Conservation (phyloP, 177 flowering plant genomes). For the Vitis hybrid region DNA sequence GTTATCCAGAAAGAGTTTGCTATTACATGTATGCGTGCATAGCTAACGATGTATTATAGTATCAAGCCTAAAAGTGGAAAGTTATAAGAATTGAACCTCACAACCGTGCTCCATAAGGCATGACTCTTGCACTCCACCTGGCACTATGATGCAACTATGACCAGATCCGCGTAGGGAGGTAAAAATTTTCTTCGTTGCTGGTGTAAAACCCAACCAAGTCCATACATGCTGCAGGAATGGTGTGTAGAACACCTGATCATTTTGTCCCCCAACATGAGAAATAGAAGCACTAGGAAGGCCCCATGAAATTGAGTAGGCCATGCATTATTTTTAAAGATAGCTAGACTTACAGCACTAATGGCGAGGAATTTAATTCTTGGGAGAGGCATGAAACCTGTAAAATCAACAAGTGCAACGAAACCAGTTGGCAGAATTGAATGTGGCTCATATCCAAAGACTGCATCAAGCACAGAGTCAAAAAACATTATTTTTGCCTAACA, state of each 20-base stretch:
- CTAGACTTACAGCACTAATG: conserved; percentile 69
- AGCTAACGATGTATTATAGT: neutral
- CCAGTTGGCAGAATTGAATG: conserved; percentile 92
- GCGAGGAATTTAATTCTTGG: conserved; percentile 81
- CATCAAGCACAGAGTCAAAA: conserved; percentile 14
- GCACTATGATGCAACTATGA: conserved; percentile 81
- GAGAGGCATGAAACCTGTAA: conserved; percentile 79
- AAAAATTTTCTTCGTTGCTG: conserved; percentile 79
- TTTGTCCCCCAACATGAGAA: neutral
- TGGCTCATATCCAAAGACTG: conserved; percentile 93
- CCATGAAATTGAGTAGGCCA: neutral
- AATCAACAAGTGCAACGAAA: conserved; percentile 64
- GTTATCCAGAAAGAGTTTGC: neutral
- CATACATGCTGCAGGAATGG: conserved; percentile 91
- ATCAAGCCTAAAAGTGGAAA: neutral
- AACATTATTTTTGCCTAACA: too few relatives aligned
- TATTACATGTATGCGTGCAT: neutral
- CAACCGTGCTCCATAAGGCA: conserved; percentile 66
- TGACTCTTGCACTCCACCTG: conserved; percentile 93
- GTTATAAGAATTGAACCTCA: conserved; percentile 53
- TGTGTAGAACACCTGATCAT: conserved; percentile 70
- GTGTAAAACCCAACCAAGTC: conserved; percentile 84
- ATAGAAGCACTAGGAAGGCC: neutral
- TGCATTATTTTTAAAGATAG: neutral
- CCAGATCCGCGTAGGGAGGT: conserved; percentile 66